Evolutionary conservation across 192 early-diverging fungal genomes (phyloP).

Genomic region (Coemansia pectinata): DNA sequence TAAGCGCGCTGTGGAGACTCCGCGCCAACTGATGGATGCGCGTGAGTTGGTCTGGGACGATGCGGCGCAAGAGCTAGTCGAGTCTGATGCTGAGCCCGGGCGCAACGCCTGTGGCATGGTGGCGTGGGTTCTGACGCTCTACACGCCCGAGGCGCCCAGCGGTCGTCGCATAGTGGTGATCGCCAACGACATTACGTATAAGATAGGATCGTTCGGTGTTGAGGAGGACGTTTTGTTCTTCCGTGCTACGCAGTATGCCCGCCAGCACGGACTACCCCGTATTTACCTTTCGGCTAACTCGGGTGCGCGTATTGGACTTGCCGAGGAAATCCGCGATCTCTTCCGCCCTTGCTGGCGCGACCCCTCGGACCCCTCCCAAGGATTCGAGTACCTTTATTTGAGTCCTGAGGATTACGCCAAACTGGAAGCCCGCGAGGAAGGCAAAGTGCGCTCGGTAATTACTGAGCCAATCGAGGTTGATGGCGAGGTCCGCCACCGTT

Average conservation of each 20-base stretch:
- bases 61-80: slow-evolving; percentile 64
- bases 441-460: slow-evolving; percentile 68
- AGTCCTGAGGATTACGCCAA: slow-evolving; percentile 70
- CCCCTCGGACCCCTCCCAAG: slow-evolving; percentile 72
- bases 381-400: slow-evolving; percentile 94
- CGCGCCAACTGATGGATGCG: slow-evolving; percentile 69
- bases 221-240: slow-evolving; percentile 91
- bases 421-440: slow-evolving; percentile 59
- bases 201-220: slow-evolving; percentile 96
- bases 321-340: slow-evolving; percentile 83
- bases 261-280: slow-evolving; percentile 83
- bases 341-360: slow-evolving; percentile 92
- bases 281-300: slow-evolving; percentile 98
- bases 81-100: slow-evolving; percentile 78
- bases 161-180: slow-evolving; percentile 88
- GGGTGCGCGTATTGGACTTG: slow-evolving; percentile 96
- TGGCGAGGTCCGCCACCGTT: slow-evolving; percentile 76
- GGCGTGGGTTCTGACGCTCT: slow-evolving; percentile 85
- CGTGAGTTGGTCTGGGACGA: slow-evolving; percentile 90
- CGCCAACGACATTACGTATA: slow-evolving; percentile 98
- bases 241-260: slow-evolving; percentile 88
- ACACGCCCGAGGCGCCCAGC: slow-evolving; percentile 92
- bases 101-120: slow-evolving; percentile 97
- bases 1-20: slow-evolving; percentile 43
- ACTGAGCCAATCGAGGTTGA: slow-evolving; percentile 67